These are phyloP conservation scores for Cenchrus fungigraminus DNA, from an alignment of 176 grass and related monocot genomes.

Conservation along the genomic window DNA sequence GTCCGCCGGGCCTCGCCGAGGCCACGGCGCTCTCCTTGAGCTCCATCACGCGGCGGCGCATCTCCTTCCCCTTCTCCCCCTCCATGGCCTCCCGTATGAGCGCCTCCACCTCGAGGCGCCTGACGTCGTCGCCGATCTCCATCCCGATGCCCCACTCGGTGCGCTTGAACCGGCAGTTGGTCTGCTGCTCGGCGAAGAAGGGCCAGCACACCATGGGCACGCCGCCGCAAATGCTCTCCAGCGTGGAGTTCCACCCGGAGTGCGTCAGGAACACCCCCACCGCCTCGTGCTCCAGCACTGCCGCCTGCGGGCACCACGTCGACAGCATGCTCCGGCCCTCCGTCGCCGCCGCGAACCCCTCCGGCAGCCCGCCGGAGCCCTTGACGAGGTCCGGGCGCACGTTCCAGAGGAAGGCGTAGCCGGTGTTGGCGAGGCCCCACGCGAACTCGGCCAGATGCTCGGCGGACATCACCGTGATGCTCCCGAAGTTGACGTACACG, in stretches of 20 bases:
- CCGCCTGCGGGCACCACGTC: neutral
- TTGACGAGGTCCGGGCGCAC: constrained; percentile 55
- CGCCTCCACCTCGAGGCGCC: no score
- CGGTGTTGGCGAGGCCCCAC: constrained; percentile 56
- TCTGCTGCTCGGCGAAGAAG: constrained; percentile 71
- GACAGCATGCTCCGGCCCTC: no score
- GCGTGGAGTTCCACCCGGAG: constrained; percentile 86
- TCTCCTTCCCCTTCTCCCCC: no score
- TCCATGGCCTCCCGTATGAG: no score
- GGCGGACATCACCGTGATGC: constrained; percentile 55
- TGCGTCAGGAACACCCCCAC: constrained; percentile 83
- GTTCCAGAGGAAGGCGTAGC: constrained; percentile 58
- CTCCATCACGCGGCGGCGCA: no score
- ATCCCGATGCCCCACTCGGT: constrained; percentile 55
- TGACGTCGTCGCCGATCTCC: constrained; percentile 35
- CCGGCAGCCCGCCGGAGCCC: no score
- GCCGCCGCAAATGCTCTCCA: constrained; percentile 59
- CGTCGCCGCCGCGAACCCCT: no score
- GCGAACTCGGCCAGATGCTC: constrained; percentile 57
- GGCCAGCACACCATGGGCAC: constrained; percentile 64
- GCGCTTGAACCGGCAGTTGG: constrained; percentile 58
- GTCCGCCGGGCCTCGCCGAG: no score
- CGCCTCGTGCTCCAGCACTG: constrained; percentile 51
- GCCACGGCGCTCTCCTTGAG: no score
- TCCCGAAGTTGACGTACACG: constrained; percentile 65